These are phyloP conservation scores for Pseudozyma thailandica DNA, from an alignment of 1,284 basidiomycete genomes.

Conservation along the genomic window DNA sequence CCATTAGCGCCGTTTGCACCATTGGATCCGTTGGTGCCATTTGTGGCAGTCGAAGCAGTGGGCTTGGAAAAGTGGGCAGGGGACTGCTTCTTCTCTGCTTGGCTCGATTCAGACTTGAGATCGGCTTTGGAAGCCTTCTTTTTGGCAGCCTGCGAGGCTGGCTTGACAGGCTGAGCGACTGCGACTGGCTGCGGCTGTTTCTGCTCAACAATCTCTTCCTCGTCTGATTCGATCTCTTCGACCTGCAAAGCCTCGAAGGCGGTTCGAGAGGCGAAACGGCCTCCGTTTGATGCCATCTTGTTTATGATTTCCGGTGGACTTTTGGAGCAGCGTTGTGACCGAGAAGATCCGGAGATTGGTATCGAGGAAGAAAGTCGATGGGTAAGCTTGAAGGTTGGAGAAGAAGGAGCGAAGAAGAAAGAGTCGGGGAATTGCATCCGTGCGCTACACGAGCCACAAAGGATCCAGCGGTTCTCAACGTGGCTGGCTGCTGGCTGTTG, in stretches of 20 bases:
- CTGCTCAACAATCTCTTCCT: slow-evolving; percentile 31
- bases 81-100: neutral
- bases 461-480: no score
- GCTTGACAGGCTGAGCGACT: slow-evolving; percentile 14
- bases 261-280: slow-evolving; percentile 49
- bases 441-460: no score
- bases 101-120: neutral
- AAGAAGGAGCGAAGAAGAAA: no score
- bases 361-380: neutral
- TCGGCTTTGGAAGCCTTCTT: slow-evolving; percentile 28
- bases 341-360: neutral
- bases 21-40: slow-evolving; percentile 1
- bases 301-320: neutral
- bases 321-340: neutral
- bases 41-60: slow-evolving; percentile 9
- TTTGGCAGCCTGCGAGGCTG: slow-evolving; percentile 9
- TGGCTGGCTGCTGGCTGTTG: no score
- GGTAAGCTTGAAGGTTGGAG: neutral
- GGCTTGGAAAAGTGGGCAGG: slow-evolving; percentile 4
- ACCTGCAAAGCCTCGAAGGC: slow-evolving; percentile 52
- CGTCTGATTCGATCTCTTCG: slow-evolving; percentile 51
- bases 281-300: slow-evolving; percentile 38
- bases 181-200: slow-evolving; percentile 11
- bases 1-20: slow-evolving; percentile 5
- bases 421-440: no score